Base-by-base conservation (phyloP, 352 stramenopile genomes). In the Saprolegnia parasitica region DNA sequence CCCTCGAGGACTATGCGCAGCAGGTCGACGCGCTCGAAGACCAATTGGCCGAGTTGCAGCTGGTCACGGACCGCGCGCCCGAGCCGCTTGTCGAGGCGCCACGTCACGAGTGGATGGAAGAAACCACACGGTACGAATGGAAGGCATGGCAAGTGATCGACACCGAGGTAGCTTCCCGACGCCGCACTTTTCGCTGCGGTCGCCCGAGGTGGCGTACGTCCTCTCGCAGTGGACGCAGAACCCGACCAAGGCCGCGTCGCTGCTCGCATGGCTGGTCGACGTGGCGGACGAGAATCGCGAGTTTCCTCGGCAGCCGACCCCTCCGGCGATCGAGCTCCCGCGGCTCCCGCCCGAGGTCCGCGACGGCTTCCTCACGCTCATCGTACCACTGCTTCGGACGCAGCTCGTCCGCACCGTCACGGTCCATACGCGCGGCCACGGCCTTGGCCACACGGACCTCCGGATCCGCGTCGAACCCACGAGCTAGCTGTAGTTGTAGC, bases 351-450 rank as follows among this genome's bases (percentile, higher is more conserved):
- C 79, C 2, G 83, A 93, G 63, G 81, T 93, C 57, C 78, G 81
- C n/a, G 85, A 91, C 56, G 85, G 83, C 0, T 91, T 93, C 63
- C 68, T 91, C 15, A 87, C 78, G 37, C 77, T 93, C 15, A 79
- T 91, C 1, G 81, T 93, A n/a, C 85, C 83, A n/a, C 73, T 93
- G 58, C 73, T 93, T 35, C 77, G 85, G 23, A 83, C 83, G 32
- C 83, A 91, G 65, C 84, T 81, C n/a, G 65, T 79, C 37, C 78
- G 81, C 10, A 76, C 87, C 50, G 80, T 93, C 56, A 71, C 78
- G 1, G 85, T 88, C 21, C 82, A 91, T 71, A 85, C 74, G 46
- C 81, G 83, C 61, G 72, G 57, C 47, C 83, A 86, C 45, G 85
- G 91, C 55, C 57, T 63, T 46, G 60, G 77, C 50, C 82, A 89